These are phyloP conservation scores for Fusarium austroafricanum DNA, from an alignment of 2,329 filamentous ascomycete species.

Conservation along the genomic window DNA sequence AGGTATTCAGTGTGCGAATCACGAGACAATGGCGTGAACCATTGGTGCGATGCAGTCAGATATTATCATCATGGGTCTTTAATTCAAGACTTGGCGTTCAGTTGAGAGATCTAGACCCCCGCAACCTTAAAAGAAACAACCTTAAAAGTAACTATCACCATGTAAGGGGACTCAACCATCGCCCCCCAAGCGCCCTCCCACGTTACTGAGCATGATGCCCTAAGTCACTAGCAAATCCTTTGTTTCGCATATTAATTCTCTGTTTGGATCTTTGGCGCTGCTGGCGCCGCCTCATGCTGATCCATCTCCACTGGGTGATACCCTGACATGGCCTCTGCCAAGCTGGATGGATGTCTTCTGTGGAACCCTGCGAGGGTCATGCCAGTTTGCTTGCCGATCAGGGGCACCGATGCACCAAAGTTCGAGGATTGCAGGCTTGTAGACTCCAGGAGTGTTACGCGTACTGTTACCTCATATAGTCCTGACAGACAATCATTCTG, in stretches of 20 bases:
- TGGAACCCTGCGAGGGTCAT: conserved; percentile 21
- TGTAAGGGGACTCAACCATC: not conserved
- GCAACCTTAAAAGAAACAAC: conserved; percentile 19
- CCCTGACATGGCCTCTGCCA: conserved; percentile 15
- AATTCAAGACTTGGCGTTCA: conserved; percentile 17
- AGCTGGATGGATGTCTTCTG: conserved; percentile 3
- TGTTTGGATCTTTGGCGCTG: conserved; percentile 9
- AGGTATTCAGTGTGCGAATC: not conserved
- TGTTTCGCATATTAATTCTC: not conserved
- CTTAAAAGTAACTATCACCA: conserved; percentile 3
- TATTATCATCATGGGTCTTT: not conserved
- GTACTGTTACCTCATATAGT: conserved; percentile 32
- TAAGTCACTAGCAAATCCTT: not conserved
- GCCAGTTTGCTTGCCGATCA: conserved; percentile 22
- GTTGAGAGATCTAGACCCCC: conserved; percentile 5
- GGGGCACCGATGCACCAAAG: not conserved
- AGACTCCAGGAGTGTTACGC: conserved; percentile 20
- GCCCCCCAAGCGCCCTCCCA: not conserved
- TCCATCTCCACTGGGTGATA: conserved; percentile 12
- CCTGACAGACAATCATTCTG: conserved; percentile 8
- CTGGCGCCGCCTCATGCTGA: conserved; percentile 9
- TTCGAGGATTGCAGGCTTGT: conserved; percentile 19
- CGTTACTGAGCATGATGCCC: no score
- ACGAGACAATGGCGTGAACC: not conserved
- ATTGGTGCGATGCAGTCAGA: conserved; percentile 10